Evolutionary conservation across 1,284 basidiomycete genomes (phyloP).

Genomic region (Boletus semigastroideus): DNA sequence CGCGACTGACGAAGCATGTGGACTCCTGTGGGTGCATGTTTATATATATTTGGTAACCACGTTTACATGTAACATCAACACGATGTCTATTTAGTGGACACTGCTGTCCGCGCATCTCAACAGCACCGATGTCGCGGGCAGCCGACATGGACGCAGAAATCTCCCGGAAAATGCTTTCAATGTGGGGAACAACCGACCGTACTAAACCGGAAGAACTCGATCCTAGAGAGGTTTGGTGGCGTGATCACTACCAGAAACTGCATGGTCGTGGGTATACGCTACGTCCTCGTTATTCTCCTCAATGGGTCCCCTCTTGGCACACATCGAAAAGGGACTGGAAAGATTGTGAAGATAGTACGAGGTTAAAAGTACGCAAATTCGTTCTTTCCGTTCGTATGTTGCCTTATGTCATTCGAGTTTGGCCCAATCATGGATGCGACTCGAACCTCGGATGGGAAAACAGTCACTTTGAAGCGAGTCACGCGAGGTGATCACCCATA

Average conservation of each 20-base stretch:
- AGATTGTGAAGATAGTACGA: background rate
- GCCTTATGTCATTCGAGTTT: constrained; percentile 1
- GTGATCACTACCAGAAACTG: constrained; percentile 24
- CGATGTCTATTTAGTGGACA: constrained; percentile 1
- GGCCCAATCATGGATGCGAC: constrained; percentile 34
- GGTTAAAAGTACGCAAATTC: background rate
- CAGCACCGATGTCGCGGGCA: constrained; percentile 1
- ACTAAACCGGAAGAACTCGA: constrained; percentile 10
- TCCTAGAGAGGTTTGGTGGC: constrained; percentile 15
- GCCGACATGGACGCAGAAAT: constrained; percentile 1
- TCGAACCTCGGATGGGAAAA: constrained; percentile 28
- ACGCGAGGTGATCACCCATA: constrained; percentile 11
- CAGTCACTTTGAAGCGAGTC: constrained; percentile 33
- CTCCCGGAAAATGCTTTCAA: background rate
- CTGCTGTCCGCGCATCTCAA: background rate
- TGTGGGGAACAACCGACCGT: constrained; percentile 6
- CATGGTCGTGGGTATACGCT: constrained; percentile 35
- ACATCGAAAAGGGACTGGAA: constrained; percentile 5
- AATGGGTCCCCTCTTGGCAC: constrained; percentile 39
- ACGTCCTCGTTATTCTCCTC: constrained; percentile 36
- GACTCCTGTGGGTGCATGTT: constrained; percentile 10
- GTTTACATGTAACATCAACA: too few relatives aligned
- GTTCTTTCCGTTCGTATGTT: background rate
- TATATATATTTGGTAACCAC: background rate
- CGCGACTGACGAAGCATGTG: too few relatives aligned